Base-by-base conservation (phyloP, 2,329 filamentous ascomycete genomes). In the Talaromyces sp. region DNA sequence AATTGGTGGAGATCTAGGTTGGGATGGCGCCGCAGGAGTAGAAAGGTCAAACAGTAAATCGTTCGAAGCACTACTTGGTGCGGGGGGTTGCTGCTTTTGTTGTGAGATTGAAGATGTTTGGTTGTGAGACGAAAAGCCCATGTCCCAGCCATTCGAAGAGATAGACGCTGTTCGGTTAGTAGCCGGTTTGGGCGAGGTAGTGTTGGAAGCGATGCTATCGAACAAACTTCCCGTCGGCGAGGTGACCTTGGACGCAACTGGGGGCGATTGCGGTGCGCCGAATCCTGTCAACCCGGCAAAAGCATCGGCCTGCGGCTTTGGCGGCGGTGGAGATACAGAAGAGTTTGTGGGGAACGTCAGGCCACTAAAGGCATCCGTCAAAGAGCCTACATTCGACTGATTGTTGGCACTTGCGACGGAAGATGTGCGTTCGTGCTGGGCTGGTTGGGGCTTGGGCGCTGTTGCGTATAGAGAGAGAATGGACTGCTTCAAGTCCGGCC, bases 401-500 rank as follows among this genome's bases (percentile, higher is more conserved):
- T 77, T 74, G 24, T 77, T 74, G 24, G 88, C 3, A 56, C 85
- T 84, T 19, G 88, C 86, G 68, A 92, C 90, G 0, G 87, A 87
- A 29, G 82, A 80, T 43, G 82, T 82, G 12, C 83, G 81, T 38
- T 80, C 79, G 71, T 89, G 87, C 31, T 80, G 77, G 24, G 76
- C 72, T 59, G 85, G 80, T 67, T 90, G 88, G n/a, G 90, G 86
- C 70, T 91, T 89, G 1, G 92, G 89, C 5, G 86, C 85, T 8
- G 91, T 89, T 11, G 92, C 91, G 72, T 99, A 99, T 17, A 99
- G 83, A 8, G 94, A 99, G 54, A 99, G 79, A 62, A 99, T 99
- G 2, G 93, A 97, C 75, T 97, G 93, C 77, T 99, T 99, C 62
- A 99, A 80, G 72, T 99, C 94, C 2, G 93, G 92, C 63, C 94